These are phyloP conservation scores for Colletotrichum salicis DNA, from an alignment of 2,329 filamentous ascomycete genomes.

Conservation along the genomic window DNA sequence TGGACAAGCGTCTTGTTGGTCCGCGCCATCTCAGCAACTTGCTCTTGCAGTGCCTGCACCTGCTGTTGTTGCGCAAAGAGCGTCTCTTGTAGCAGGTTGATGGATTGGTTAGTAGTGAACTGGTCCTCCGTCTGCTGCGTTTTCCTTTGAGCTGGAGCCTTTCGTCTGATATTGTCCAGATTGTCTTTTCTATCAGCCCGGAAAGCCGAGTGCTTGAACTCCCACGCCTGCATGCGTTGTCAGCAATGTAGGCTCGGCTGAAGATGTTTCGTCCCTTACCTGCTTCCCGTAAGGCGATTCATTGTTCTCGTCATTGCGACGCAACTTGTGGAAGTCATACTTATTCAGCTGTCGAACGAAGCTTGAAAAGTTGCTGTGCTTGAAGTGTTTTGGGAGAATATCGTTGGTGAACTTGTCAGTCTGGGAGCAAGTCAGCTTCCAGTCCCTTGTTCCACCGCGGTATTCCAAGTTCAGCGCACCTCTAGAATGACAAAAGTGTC, in stretches of 20 bases:
- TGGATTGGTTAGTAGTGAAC: conserved; percentile 84
- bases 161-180: conserved; percentile 93
- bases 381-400: conserved; percentile 97
- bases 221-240: conserved; percentile 74
- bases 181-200: conserved; percentile 95
- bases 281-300: conserved; percentile 84
- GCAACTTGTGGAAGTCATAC: conserved; percentile 98
- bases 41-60: conserved; percentile 85
- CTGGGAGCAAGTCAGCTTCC: conserved; percentile 56
- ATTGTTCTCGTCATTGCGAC: conserved; percentile 87
- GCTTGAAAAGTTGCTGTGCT: conserved; percentile 98
- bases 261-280: conserved; percentile 57
- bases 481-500: conserved; percentile 98
- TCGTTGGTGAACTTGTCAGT: conserved; percentile 98
- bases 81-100: conserved; percentile 88
- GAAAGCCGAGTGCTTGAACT: conserved; percentile 98
- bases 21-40: conserved; percentile 80
- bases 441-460: not conserved
- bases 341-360: conserved; percentile 97
- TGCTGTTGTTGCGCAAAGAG: conserved; percentile 92
- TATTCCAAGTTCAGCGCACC: conserved; percentile 62
- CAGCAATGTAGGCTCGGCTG: conserved; percentile 4
- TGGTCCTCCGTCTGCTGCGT: conserved; percentile 73
- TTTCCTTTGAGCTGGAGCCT: conserved; percentile 92
- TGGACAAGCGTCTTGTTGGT: conserved; percentile 71